Percentiles rank a stretch among this genome's conserved stretches.
Evolutionary conservation across 106 monocot species (phyloP).

Genomic region (Acorus gramineus): DNA sequence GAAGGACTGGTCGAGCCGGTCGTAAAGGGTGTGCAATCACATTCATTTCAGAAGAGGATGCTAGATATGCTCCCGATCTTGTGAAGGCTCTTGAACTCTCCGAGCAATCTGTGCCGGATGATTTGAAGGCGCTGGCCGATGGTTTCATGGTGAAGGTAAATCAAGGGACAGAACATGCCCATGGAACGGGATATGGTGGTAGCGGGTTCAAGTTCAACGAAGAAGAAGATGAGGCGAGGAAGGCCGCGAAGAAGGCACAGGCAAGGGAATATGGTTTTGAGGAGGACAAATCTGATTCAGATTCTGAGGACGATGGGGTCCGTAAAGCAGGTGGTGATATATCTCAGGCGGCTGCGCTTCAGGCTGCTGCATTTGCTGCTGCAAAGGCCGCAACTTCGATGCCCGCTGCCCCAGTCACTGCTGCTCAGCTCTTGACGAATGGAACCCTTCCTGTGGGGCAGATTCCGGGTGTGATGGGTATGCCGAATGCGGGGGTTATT

Average conservation of each 20-base stretch:
- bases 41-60: slow-evolving; percentile 94
- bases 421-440: slow-evolving; percentile 31
- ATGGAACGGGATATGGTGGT: slow-evolving; percentile 96
- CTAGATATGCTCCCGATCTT: slow-evolving; percentile 85
- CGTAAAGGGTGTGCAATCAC: slow-evolving; percentile 80
- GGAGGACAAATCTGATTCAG: slow-evolving; percentile 95
- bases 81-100: slow-evolving; percentile 87
- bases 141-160: slow-evolving; percentile 85
- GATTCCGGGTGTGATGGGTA: slow-evolving; percentile 17
- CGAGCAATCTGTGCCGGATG: slow-evolving; percentile 83
- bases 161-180: slow-evolving; percentile 85
- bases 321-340: slow-evolving; percentile 83
- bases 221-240: slow-evolving; percentile 94
- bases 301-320: slow-evolving; percentile 75
- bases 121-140: slow-evolving; percentile 81
- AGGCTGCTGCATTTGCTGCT: slow-evolving; percentile 58
- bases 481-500: too few relatives aligned
- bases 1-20: slow-evolving; percentile 88
- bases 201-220: slow-evolving; percentile 97
- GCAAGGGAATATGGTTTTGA: slow-evolving; percentile 95
- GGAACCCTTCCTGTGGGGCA: slow-evolving; percentile 13
- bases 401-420: slow-evolving; percentile 13
- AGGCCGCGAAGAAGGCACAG: slow-evolving; percentile 89
- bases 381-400: slow-evolving; percentile 34
- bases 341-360: slow-evolving; percentile 44